These are phyloP conservation scores for Neoarthrinium moseri DNA, from an alignment of 2,329 filamentous ascomycete species.

Conservation along the genomic window DNA sequence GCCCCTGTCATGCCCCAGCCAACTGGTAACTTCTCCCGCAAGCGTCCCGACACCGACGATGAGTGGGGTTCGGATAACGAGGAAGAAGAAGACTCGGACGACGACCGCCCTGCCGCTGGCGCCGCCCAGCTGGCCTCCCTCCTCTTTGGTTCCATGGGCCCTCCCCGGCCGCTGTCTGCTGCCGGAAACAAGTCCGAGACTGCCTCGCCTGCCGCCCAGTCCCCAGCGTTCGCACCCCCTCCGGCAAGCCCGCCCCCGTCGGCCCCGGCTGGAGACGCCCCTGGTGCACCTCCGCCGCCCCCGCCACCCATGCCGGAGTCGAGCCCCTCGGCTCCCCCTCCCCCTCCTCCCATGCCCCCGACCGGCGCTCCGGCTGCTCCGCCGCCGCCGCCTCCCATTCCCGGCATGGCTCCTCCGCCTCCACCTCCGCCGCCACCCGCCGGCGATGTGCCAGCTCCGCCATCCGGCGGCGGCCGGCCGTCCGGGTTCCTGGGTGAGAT, in stretches of 20 bases:
- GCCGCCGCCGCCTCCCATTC: constrained; percentile 42
- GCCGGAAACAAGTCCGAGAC: constrained; percentile 65
- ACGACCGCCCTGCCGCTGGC: constrained; percentile 75
- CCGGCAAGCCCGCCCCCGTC: constrained; percentile 22
- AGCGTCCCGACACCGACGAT: constrained; percentile 53
- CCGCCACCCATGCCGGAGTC: constrained; percentile 35
- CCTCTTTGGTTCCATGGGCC: constrained; percentile 94
- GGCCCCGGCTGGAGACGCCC: constrained; percentile 25
- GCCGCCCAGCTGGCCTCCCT: constrained; percentile 93
- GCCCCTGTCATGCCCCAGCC: constrained; percentile 40
- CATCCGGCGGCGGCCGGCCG: constrained; percentile 47
- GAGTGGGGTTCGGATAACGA: constrained; percentile 83
- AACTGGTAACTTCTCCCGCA: constrained; percentile 51
- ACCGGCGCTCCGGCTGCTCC: constrained; percentile 40
- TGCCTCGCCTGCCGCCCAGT: constrained; percentile 37
- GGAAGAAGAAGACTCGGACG: constrained; percentile 68
- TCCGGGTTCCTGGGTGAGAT: constrained; percentile 78
- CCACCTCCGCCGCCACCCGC: constrained; percentile 41
- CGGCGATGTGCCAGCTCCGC: constrained; percentile 43
- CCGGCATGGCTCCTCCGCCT: constrained; percentile 34
- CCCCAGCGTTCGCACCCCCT: constrained; percentile 30
- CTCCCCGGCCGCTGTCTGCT: constrained; percentile 82
- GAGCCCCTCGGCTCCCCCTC: constrained; percentile 23
- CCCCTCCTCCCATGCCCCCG: constrained; percentile 29
- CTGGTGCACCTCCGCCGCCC: constrained; percentile 25